Evolutionary conservation across 768 basidiomycete species (phyloP), one percentile per base, ranked within the genome.

Genomic region (Agrocybe praecox): DNA sequence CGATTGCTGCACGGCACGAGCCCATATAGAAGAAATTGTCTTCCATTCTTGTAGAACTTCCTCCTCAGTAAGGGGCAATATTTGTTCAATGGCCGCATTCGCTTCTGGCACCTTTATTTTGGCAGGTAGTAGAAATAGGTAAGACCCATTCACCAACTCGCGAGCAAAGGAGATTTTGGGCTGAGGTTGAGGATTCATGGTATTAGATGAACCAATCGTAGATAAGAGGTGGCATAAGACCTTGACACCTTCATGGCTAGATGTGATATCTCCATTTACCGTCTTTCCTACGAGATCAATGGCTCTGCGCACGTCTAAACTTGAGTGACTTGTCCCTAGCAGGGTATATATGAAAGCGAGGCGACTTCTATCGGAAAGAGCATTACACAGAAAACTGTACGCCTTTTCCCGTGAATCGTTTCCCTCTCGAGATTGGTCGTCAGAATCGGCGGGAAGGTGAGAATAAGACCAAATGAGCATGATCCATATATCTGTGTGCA

Each of bases 401-500:
- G 77, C 76, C 0, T 66, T 69, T 15, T 76, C 73, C 36, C 66
- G 70, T 1, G 56, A 52, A 29, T 15, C 44, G 22, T 57, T 14
- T 11, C 67, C 54, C 4, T 62, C 51, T 2, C 58, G 53, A 15
- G 61, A 63, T 12, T 60, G 19, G 3, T 53, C 55, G 4, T 56
- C 55, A 21, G 34, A 51, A 17, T 44, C 57, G 10, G 18, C 22
- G 12, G 74, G 72, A 46, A 85, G 62, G 17, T 74, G 75, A 18
- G 76, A 68, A 56, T 80, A 85, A 1, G 80, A 76, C 85, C 86
- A 87, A 19, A 87, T 68, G 23, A 87, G 70, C 50, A 80, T 76
- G 50, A 72, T 74, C 85, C 85, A 88, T 19, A 80, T 24, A 45
- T 60, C 63, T 4, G 62, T 44, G 22, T 67, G 67, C 11, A 53